Base-by-base conservation (phyloP, 306 rosid species). In the Elaeagnus macrophylla region DNA sequence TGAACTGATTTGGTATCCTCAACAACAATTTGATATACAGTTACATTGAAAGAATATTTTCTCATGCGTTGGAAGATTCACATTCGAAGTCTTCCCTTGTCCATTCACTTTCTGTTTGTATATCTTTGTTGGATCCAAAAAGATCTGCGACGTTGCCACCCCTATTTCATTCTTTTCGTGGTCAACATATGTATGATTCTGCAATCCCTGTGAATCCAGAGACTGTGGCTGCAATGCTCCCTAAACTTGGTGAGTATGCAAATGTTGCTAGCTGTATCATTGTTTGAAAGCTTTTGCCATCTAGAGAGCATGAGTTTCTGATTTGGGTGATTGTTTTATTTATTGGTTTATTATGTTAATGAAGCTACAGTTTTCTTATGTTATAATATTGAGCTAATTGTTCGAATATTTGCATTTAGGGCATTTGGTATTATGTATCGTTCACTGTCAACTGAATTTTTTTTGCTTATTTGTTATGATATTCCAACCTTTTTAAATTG, bases 11-110 rank as follows among this genome's bases (percentile, higher is more conserved):
- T 54, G 57, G 55, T 49, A 41, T 49, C 53, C 53, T 50, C 32
- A 25, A 65, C 48, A 71, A 9, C 61, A 51, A 69, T 37, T 67
- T 12, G 51, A 36, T 39, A 39, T 66, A 66, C 85, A 93, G 99
- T 71, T 93, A 87, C 65, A 74, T 93, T 20, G 96, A 96, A 73
- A 82, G 94, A 75, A 69, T 93, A 61, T 93, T 93, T 72, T 64
- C 62, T 59, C 99, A 93, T 74, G 95, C 95, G 59, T 76, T 93
- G 69, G 96, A 93, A 78, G 95, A 68, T 12, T 81, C 95, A 51
- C 87, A 96, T 38, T 96, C 99, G 45, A 87, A 83, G 60, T 93
- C 99, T 57, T 96, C 83, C 79, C 83, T 93, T 16, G 85, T 87
- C 32, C 87, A 93, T 72, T 93, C 96, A 10, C 67, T 93, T 72